Evolutionary conservation across 139 green algal genomes (phyloP).

Genomic region (Mychonastes homosphaera): DNA sequence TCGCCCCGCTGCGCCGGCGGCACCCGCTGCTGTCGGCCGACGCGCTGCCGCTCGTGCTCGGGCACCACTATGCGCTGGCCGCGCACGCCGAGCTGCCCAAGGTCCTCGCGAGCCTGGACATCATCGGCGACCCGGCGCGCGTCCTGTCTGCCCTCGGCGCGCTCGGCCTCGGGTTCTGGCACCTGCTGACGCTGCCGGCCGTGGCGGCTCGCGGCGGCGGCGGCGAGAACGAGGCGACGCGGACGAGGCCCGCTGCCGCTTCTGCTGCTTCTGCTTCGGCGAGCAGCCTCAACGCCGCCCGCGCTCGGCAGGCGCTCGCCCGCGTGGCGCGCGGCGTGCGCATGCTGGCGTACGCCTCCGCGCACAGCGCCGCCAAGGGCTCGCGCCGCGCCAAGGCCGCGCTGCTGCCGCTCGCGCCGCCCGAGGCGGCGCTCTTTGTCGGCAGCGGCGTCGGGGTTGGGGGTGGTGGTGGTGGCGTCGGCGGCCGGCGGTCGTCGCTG

Average conservation of each 20-base stretch:
- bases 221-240: background rate
- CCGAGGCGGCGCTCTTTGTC: background rate
- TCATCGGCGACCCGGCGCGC: conserved; percentile 37
- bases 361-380: conserved; percentile 32
- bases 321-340: conserved; percentile 8
- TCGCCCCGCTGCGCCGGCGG: conserved; percentile 37
- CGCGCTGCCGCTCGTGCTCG: conserved; percentile 31
- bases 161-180: conserved; percentile 35
- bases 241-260: conserved; percentile 9
- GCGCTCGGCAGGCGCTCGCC: background rate
- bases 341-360: conserved; percentile 25
- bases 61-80: conserved; percentile 54
- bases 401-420: conserved; percentile 22
- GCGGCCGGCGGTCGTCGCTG: no score
- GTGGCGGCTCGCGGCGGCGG: conserved; percentile 17
- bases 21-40: conserved; percentile 47
- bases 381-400: conserved; percentile 21
- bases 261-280: conserved; percentile 9
- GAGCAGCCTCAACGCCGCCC: background rate
- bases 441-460: conserved; percentile 5
- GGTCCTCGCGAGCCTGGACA: conserved; percentile 37
- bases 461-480: conserved; percentile 1
- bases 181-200: conserved; percentile 33
- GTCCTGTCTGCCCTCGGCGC: conserved; percentile 24
- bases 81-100: conserved; percentile 44